Conservation (phyloP, 2,329 filamentous ascomycete genomes). For the Chaetomiaceae sp. region DNA sequence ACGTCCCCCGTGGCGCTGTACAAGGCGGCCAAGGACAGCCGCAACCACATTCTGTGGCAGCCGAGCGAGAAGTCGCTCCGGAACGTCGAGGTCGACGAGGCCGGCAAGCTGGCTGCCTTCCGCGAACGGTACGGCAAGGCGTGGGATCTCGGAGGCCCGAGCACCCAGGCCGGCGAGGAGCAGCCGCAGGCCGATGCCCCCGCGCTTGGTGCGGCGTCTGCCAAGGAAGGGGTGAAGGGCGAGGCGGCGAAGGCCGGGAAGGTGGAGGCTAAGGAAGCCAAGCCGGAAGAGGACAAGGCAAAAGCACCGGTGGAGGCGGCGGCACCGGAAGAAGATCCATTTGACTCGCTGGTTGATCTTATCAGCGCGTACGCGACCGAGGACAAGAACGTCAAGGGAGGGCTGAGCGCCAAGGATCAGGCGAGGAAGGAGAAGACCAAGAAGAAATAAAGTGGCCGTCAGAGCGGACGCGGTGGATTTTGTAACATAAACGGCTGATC, state of each 20-base stretch:
- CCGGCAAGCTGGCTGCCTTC: conserved; percentile 81
- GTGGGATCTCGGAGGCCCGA: conserved; percentile 58
- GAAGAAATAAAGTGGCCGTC: conserved; percentile 29
- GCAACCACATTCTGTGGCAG: conserved; percentile 89
- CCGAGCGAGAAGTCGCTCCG: conserved; percentile 71
- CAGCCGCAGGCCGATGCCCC: conserved; percentile 29
- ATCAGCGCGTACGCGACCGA: conserved; percentile 44
- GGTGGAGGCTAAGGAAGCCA: conserved; percentile 24
- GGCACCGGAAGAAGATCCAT: conserved; percentile 24
- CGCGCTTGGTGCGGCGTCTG: conserved; percentile 21
- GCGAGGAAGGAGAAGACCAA: conserved; percentile 32
- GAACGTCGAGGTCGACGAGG: conserved; percentile 93
- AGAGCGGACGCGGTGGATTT: conserved; percentile 1
- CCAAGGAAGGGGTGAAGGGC: conserved; percentile 18
- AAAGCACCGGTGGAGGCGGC: conserved; percentile 16
- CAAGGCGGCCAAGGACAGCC: conserved; percentile 67
- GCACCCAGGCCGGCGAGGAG: background rate
- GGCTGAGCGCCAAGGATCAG: conserved; percentile 36
- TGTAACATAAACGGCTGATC: conserved; percentile 9
- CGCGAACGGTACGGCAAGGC: conserved; percentile 73
- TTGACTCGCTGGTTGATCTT: conserved; percentile 42
- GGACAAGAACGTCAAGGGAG: conserved; percentile 34
- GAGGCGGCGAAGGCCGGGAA: conserved; percentile 14
- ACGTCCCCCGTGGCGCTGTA: conserved; percentile 61
- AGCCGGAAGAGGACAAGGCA: conserved; percentile 24